These are phyloP conservation scores for Pythium monospermum DNA, from an alignment of 352 stramenopile genomes.

Conservation along the genomic window DNA sequence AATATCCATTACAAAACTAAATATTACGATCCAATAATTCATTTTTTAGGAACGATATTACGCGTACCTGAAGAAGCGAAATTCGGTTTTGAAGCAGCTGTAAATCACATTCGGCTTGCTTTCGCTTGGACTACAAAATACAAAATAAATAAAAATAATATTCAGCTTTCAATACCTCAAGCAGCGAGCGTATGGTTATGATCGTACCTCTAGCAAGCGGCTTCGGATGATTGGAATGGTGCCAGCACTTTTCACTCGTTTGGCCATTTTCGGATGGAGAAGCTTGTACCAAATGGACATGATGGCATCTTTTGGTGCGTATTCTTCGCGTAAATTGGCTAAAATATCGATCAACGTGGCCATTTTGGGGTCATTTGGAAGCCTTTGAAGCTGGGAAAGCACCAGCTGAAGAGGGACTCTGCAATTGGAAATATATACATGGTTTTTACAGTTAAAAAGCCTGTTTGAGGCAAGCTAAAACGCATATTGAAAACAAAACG, in stretches of 20 bases:
- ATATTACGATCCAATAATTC: no score
- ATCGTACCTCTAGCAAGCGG: slow-evolving; percentile 40
- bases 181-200: no score
- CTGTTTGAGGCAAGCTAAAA: no score
- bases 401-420: slow-evolving; percentile 38
- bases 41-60: no score
- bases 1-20: neutral
- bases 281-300: slow-evolving; percentile 52
- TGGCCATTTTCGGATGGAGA: slow-evolving; percentile 16
- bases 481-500: no score
- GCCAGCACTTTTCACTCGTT: slow-evolving; percentile 36
- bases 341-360: slow-evolving; percentile 42
- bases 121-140: slow-evolving; percentile 45
- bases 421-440: no score
- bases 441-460: no score
- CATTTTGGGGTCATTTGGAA: slow-evolving; percentile 31
- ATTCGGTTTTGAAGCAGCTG: slow-evolving; percentile 74
- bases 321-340: slow-evolving; percentile 44
- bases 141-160: no score
- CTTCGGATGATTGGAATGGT: slow-evolving; percentile 48
- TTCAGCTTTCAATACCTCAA: no score
- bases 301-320: slow-evolving; percentile 43
- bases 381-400: slow-evolving; percentile 23
- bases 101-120: slow-evolving; percentile 69
- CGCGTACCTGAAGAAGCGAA: slow-evolving; percentile 45